Evolutionary conservation across 2,329 filamentous ascomycete species (phyloP), one percentile per base, ranked within the genome.

Genomic region (Colletotrichum sojae): DNA sequence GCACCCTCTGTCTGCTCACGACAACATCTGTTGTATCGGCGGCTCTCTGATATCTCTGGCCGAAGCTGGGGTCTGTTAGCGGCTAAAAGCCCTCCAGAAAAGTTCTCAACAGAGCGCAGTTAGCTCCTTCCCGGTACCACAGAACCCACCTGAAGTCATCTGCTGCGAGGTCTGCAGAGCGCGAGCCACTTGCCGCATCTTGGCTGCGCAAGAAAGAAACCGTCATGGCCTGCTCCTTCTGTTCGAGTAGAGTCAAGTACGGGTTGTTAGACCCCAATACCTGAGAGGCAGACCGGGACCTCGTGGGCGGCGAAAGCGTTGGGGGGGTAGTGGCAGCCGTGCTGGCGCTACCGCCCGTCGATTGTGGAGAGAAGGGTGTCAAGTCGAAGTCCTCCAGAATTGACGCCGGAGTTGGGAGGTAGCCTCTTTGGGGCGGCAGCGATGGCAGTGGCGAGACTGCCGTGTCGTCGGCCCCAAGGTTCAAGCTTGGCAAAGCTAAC

Each of bases 1-100:
- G 73, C 4, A 74, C 63, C 9, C 78, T 76, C 27, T 76, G 74
- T 60, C 76, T 75, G 10, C 77, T 79, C 52, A 82, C 67, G 8
- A 78, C 71, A 5, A 79, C 73, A 20, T 76, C 69, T 13, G 73
- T 55, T 1, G 75, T 75, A 18, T 73, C 74, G 20, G 67, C 53
- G 9, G 74, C 69, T 70, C 73, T 73, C 13, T 78, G 75, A 56
- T 82, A 81, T 56, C 77, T 74, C 58, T 80, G 78, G 1, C 79
- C 80, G 68, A 81, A 81, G 6, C 75, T 76, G 40, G 1, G 13
- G 6, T 6, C 5, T 6, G 31, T 70, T 5, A 70, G 54, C 40
- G 18, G 40, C 15, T 15, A 43, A n/a, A 43, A 5, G 15, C 8
- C 10, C 31, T 36, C 2, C 31, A 36, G 31, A 12, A 36, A 36